Conservation (phyloP, 305 asterid species). For the Plantago coronopus region DNA sequence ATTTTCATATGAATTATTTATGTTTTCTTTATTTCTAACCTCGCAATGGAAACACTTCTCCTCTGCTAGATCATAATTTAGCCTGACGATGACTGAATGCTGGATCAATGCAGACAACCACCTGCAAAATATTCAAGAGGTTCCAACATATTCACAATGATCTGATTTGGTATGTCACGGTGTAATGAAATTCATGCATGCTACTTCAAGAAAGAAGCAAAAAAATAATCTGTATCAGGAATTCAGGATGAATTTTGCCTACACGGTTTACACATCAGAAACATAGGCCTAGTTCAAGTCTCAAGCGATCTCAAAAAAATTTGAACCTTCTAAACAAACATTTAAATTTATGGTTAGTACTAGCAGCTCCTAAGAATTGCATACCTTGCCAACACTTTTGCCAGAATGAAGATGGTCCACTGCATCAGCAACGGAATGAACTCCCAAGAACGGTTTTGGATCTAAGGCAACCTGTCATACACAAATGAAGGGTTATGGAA, state of each 20-base stretch:
- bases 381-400: conserved; percentile 91
- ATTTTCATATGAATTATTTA: too few species aligned
- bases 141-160: background rate
- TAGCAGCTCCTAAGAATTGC: too few species aligned
- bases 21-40: too few species aligned
- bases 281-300: too few species aligned
- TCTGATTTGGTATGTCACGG: background rate
- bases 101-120: conserved; percentile 65
- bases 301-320: too few species aligned
- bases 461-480: conserved; percentile 56
- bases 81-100: conserved; percentile 36
- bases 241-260: too few species aligned
- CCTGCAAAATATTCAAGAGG: conserved; percentile 30
- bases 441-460: conserved; percentile 68
- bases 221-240: too few species aligned
- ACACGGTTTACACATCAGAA: too few species aligned
- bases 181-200: too few species aligned
- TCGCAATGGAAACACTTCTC: background rate
- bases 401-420: conserved; percentile 94
- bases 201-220: too few species aligned
- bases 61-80: conserved; percentile 31
- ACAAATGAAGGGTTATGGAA: conserved; percentile 6
- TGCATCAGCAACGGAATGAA: conserved; percentile 83
- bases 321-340: too few species aligned
- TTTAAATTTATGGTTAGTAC: too few species aligned